phyloP scores from a whole-genome alignment of 2,329 filamentous ascomycete species.

The Pestalotiopsis sp. region DNA sequence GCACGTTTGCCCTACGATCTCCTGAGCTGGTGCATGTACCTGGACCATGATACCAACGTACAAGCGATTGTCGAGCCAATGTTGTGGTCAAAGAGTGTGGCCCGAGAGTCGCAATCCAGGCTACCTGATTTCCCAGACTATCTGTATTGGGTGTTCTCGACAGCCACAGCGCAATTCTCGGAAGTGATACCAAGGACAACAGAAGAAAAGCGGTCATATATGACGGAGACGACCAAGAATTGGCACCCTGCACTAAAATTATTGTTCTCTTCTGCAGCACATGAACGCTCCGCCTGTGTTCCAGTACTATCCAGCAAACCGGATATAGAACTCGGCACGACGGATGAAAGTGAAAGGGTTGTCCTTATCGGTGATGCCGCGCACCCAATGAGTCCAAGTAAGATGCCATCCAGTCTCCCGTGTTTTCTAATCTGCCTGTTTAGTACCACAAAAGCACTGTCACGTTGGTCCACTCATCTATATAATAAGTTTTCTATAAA shows the following conservation, averaged over 20 bases:
- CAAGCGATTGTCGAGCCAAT: conserved; percentile 31
- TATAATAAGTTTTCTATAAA: no score
- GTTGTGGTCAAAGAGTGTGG: conserved; percentile 25
- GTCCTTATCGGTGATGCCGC: conserved; percentile 30
- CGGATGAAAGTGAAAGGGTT: conserved; percentile 19
- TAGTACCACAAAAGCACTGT: no score
- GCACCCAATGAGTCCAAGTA: conserved; percentile 31
- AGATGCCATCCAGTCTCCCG: neutral
- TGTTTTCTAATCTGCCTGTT: no score
- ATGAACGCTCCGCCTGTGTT: conserved; percentile 25
- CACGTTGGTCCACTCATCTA: no score
- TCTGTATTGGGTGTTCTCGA: conserved; percentile 27
- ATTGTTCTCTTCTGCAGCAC: conserved; percentile 24
- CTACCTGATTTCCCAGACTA: conserved; percentile 29
- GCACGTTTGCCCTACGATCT: conserved; percentile 21
- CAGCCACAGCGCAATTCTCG: conserved; percentile 24
- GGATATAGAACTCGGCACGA: conserved; percentile 24
- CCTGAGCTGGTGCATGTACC: conserved; percentile 33
- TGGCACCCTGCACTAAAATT: conserved; percentile 31
- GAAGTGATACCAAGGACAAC: conserved; percentile 23
- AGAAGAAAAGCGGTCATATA: conserved; percentile 25
- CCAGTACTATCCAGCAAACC: conserved; percentile 32
- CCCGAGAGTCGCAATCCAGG: conserved; percentile 17
- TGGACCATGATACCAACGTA: conserved; percentile 28
- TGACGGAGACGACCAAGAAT: conserved; percentile 20